Conservation (phyloP, 805 yeast genomes). For the Nakazawaea molendinolei region DNA sequence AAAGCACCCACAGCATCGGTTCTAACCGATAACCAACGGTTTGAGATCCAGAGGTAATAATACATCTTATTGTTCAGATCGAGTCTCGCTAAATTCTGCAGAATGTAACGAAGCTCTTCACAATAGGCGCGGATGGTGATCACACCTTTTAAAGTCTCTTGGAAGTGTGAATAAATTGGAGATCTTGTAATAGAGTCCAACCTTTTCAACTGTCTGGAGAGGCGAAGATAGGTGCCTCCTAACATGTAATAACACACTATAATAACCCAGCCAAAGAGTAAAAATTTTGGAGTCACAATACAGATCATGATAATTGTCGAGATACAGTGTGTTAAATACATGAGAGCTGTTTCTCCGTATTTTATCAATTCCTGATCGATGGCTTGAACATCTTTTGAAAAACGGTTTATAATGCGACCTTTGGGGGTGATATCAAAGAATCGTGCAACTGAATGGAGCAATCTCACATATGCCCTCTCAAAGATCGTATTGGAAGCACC, state of each 20-base stretch:
- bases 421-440: constrained; percentile 84
- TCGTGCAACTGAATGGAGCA: constrained; percentile 77
- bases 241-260: constrained; percentile 47
- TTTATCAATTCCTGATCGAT: constrained; percentile 65
- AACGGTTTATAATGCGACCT: constrained; percentile 75
- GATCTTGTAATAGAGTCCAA: constrained; percentile 63
- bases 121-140: constrained; percentile 57
- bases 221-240: constrained; percentile 58
- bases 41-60: constrained; percentile 60
- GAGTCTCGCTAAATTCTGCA: constrained; percentile 49
- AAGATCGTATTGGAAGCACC: constrained; percentile 67
- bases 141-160: constrained; percentile 59
- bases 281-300: constrained; percentile 71
- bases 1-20: constrained; percentile 76
- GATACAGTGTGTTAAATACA: constrained; percentile 44
- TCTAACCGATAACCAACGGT: constrained; percentile 87
- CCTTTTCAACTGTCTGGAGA: constrained; percentile 67
- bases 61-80: constrained; percentile 78
- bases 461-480: constrained; percentile 43
- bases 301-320: constrained; percentile 68
- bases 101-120: constrained; percentile 47
- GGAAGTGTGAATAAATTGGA: constrained; percentile 65
- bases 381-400: constrained; percentile 73
- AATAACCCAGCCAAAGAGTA: constrained; percentile 57
- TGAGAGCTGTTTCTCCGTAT: constrained; percentile 53